Evolutionary conservation across 345 rosid species (phyloP).

Genomic region (Brassica rapa): DNA sequence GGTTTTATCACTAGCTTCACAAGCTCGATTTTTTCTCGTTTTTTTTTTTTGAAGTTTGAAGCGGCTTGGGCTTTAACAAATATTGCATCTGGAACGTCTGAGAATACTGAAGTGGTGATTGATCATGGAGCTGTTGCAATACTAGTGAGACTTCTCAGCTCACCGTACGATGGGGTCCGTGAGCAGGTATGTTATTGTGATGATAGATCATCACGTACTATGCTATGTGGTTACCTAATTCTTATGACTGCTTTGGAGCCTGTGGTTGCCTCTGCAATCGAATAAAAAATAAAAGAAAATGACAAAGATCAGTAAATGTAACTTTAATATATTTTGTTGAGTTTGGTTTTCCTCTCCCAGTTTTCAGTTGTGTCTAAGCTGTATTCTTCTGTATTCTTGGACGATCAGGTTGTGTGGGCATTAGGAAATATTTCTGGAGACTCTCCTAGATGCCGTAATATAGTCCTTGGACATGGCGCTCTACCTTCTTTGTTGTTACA

Average conservation of each 20-base stretch:
- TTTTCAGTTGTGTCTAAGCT: constrained; percentile 10
- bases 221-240: constrained; percentile 3
- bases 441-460: constrained; percentile 46
- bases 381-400: constrained; percentile 17
- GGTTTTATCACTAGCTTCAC: constrained; percentile 11
- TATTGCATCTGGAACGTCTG: constrained; percentile 90
- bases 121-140: constrained; percentile 88
- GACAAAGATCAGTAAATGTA: constrained; percentile 11
- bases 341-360: constrained; percentile 2
- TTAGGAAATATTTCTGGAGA: constrained; percentile 45
- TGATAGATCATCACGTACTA: constrained; percentile 14
- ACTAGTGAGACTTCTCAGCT: constrained; percentile 72
- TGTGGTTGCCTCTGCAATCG: constrained; percentile 16
- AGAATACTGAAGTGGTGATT: constrained; percentile 82
- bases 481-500: constrained; percentile 35
- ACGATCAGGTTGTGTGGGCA: constrained; percentile 42
- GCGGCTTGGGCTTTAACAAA: constrained; percentile 93
- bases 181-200: constrained; percentile 63
- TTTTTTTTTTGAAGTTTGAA: constrained; percentile 56
- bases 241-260: constrained; percentile 1
- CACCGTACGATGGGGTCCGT: constrained; percentile 72
- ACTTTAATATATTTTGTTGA: not conserved
- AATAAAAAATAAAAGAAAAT: constrained; percentile 8
- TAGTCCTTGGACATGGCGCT: constrained; percentile 43
- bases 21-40: constrained; percentile 15